These are phyloP conservation scores for Diaporthe destruens DNA, from an alignment of 2,329 filamentous ascomycete species.

Conservation along the genomic window DNA sequence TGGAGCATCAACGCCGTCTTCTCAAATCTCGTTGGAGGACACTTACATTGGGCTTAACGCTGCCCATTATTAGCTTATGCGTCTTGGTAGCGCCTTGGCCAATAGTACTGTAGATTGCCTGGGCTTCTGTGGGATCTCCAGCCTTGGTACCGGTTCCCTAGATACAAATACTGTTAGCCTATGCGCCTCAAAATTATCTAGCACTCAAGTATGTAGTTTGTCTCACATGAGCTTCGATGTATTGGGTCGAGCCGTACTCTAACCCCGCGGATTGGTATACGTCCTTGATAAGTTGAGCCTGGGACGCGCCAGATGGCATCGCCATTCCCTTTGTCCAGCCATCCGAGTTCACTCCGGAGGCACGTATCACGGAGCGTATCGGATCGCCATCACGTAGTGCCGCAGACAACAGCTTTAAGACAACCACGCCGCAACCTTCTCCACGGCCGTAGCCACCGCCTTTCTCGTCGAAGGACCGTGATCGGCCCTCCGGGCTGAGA, in stretches of 20 bases:
- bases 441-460: slow-evolving; percentile 73
- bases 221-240: slow-evolving; percentile 50
- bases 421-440: slow-evolving; percentile 67
- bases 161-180: too few species aligned
- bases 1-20: too few species aligned
- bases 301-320: slow-evolving; percentile 47
- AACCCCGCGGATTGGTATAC: slow-evolving; percentile 47
- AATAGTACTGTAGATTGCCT: slow-evolving; percentile 44
- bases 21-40: too few species aligned
- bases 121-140: slow-evolving; percentile 54
- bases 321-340: slow-evolving; percentile 62
- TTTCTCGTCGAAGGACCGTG: slow-evolving; percentile 63
- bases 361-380: slow-evolving; percentile 64
- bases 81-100: slow-evolving; percentile 12
- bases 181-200: too few species aligned
- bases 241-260: slow-evolving; percentile 40
- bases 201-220: too few species aligned
- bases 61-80: slow-evolving; percentile 45
- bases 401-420: slow-evolving; percentile 68
- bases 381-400: slow-evolving; percentile 68
- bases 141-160: slow-evolving; percentile 50
- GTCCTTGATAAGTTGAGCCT: slow-evolving; percentile 51
- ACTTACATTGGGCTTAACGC: slow-evolving; percentile 51
- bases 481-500: slow-evolving; percentile 61
- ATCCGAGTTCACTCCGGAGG: slow-evolving; percentile 64